Evolutionary conservation across 2,329 filamentous ascomycete species (phyloP).

Genomic region (Celoporthe dispersa): DNA sequence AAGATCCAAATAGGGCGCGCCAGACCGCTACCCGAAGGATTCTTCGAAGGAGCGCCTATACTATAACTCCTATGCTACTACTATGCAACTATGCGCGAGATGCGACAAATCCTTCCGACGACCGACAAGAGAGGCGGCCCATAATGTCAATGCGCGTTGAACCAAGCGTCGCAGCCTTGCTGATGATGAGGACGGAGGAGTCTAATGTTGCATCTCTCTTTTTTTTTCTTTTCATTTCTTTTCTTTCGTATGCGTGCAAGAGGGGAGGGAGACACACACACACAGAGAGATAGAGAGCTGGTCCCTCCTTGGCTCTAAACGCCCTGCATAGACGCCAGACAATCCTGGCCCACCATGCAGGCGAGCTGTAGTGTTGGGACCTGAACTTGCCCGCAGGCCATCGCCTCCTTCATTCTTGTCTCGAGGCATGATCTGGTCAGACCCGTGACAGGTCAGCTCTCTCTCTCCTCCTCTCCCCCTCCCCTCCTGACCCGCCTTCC

Average conservation of each 20-base stretch:
- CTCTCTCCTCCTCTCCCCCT: neutral
- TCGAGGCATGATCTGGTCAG: constrained; percentile 17
- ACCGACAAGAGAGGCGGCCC: neutral
- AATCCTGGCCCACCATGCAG: constrained; percentile 14
- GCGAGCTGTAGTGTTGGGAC: neutral
- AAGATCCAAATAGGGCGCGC: neutral
- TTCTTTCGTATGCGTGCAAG: neutral
- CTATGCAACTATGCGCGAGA: constrained; percentile 4
- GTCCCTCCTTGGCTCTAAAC: neutral
- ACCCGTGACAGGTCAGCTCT: constrained; percentile 2
- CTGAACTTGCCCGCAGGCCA: constrained; percentile 21
- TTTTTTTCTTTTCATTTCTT: too few species aligned
- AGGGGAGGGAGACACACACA: too few species aligned
- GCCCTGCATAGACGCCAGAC: constrained; percentile 4
- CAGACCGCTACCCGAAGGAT: constrained; percentile 8
- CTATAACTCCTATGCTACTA: neutral
- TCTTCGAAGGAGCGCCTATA: neutral
- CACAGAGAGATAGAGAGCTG: neutral
- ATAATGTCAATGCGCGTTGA: neutral
- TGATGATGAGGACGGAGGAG: neutral
- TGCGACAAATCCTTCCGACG: constrained; percentile 2
- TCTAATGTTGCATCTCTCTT: neutral
- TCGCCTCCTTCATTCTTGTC: constrained; percentile 19
- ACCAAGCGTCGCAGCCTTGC: neutral
- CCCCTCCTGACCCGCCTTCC: constrained; percentile 8